A percentile compares a stretch with the other conserved stretches of the same genome.
Conservation (phyloP, 2,329 filamentous ascomycete genomes). For the Ilyonectria destructans region DNA sequence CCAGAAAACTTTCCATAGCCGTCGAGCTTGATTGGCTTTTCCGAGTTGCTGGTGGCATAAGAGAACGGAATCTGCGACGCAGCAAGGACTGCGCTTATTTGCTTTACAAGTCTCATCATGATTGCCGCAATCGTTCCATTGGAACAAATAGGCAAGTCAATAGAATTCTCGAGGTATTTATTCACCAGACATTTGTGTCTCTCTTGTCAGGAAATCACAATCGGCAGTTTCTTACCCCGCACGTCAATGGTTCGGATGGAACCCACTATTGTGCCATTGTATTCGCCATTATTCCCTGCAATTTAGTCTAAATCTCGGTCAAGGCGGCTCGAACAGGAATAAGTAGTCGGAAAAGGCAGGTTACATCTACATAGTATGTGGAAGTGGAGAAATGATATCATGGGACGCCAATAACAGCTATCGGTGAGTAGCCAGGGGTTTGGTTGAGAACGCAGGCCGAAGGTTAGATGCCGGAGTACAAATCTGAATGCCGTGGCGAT, state of each 20-base stretch:
- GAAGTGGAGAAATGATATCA: neutral
- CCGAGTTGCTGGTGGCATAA: constrained; percentile 7
- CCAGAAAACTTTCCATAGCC: constrained; percentile 44
- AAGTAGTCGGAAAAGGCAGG: neutral
- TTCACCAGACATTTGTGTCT: no score
- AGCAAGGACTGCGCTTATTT: constrained; percentile 36
- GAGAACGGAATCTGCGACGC: constrained; percentile 27
- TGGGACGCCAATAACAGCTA: neutral
- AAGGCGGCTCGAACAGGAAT: neutral
- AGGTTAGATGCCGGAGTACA: neutral
- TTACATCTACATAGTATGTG: neutral
- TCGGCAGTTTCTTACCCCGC: constrained; percentile 2
- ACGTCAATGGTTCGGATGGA: neutral
- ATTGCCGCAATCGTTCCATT: neutral
- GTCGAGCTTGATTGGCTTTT: constrained; percentile 33
- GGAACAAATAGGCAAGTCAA: neutral
- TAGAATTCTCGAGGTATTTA: neutral
- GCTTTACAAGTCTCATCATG: constrained; percentile 37
- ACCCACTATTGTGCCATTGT: constrained; percentile 27
- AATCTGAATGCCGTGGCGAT: neutral
- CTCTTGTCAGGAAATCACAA: neutral
- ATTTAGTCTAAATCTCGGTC: neutral
- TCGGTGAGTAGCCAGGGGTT: neutral
- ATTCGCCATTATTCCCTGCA: constrained; percentile 9
- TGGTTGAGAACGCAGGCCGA: neutral